Evolutionary conservation across 1,284 basidiomycete species (phyloP).

Genomic region (Sanghuangporus sanghuang): DNA sequence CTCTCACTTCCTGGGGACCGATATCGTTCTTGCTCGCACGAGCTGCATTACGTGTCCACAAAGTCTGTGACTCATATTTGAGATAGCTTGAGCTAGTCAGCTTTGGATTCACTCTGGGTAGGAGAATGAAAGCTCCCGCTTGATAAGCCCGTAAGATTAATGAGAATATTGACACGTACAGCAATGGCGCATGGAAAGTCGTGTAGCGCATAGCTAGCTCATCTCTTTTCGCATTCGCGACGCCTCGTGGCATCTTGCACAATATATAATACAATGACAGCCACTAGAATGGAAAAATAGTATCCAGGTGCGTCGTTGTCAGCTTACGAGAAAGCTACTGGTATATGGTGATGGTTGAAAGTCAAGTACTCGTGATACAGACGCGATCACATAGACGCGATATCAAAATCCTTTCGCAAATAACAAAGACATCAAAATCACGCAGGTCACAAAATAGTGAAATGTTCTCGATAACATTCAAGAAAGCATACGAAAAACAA

Average conservation of each 20-base stretch:
- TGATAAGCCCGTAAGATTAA: not conserved
- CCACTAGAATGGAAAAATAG: too few relatives aligned
- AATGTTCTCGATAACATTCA: not conserved
- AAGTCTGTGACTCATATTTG: constrained; percentile 60
- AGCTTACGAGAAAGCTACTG: too few relatives aligned
- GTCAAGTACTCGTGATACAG: not conserved
- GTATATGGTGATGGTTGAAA: too few relatives aligned
- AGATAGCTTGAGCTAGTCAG: constrained; percentile 69
- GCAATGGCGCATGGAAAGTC: constrained; percentile 70
- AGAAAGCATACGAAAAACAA: not conserved
- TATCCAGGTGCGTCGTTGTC: too few relatives aligned
- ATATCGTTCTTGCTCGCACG: constrained; percentile 33
- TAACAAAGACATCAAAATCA: not conserved
- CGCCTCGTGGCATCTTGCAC: constrained; percentile 63
- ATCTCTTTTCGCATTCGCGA: constrained; percentile 72
- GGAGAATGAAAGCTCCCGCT: constrained; percentile 15
- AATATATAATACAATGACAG: too few relatives aligned
- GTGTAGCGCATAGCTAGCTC: constrained; percentile 77
- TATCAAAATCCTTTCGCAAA: not conserved
- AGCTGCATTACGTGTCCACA: constrained; percentile 65
- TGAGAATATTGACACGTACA: constrained; percentile 38
- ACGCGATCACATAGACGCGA: not conserved
- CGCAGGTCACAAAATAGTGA: not conserved
- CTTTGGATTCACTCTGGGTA: constrained; percentile 63
- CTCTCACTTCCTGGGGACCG: constrained; percentile 35